A percentile compares a stretch with the other conserved stretches of the same genome.
Evolutionary conservation across 305 asterid species (phyloP).

Genomic region (Euphrasia arctica): DNA sequence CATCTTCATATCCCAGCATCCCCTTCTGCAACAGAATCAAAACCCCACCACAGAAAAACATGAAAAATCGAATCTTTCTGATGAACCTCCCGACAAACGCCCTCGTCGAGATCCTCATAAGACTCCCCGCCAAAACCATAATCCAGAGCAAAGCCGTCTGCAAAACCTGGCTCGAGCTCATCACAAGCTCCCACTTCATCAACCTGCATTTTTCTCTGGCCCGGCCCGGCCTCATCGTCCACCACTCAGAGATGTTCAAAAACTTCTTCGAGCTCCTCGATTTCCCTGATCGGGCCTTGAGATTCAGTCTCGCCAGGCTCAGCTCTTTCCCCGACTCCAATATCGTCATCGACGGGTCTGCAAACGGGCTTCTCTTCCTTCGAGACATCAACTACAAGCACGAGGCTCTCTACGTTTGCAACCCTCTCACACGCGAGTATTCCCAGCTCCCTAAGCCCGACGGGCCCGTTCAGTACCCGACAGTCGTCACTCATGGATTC

Average conservation of each 20-base stretch:
- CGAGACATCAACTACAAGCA: conserved; percentile 29
- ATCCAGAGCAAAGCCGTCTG: conserved; percentile 41
- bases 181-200: background rate
- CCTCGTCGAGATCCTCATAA: conserved; percentile 37
- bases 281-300: conserved; percentile 26
- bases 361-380: conserved; percentile 48
- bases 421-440: conserved; percentile 49
- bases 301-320: conserved; percentile 25
- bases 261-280: conserved; percentile 32
- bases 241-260: conserved; percentile 30
- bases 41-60: background rate
- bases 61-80: conserved; percentile 9
- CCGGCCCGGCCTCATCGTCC: conserved; percentile 35
- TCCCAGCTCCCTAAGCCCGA: conserved; percentile 34
- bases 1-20: background rate
- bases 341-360: conserved; percentile 41
- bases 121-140: conserved; percentile 42
- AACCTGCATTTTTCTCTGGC: conserved; percentile 21
- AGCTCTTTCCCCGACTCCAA: conserved; percentile 20
- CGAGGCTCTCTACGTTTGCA: conserved; percentile 44
- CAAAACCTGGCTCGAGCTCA: conserved; percentile 39
- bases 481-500: conserved; percentile 40
- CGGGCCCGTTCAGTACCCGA: conserved; percentile 29
- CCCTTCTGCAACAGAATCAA: background rate
- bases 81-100: conserved; percentile 41